A percentile compares a stretch with the other conserved stretches of the same genome.
These are phyloP conservation scores for Lipomyces japonicus DNA, from an alignment of 805 yeast genomes.

Conservation along the genomic window DNA sequence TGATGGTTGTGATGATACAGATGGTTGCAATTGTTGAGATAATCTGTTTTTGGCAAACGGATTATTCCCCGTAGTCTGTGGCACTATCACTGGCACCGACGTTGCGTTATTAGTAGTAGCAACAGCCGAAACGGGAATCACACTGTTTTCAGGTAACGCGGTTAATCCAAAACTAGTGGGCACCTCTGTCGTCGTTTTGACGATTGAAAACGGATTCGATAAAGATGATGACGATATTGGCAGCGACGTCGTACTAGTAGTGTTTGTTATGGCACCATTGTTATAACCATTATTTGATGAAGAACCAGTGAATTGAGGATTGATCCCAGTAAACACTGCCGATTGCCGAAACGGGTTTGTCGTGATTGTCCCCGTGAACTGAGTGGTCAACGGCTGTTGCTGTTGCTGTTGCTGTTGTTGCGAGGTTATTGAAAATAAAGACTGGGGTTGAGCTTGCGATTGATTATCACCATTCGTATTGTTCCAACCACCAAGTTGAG, in stretches of 20 bases:
- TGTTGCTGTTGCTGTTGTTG: constrained; percentile 12
- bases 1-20: no score
- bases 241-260: no score
- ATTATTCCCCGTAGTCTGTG: constrained; percentile 5
- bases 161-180: constrained; percentile 9
- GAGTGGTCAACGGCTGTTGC: constrained; percentile 8
- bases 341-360: constrained; percentile 26
- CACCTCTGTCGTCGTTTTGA: no score
- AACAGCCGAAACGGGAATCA: not conserved
- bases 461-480: constrained; percentile 59
- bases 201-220: constrained; percentile 10
- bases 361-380: constrained; percentile 22
- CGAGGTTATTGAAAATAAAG: constrained; percentile 3
- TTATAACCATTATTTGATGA: not conserved
- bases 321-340: constrained; percentile 17
- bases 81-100: not conserved
- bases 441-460: constrained; percentile 33
- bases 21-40: no score
- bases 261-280: no score
- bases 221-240: no score
- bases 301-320: constrained; percentile 20
- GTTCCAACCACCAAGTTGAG: constrained; percentile 38
- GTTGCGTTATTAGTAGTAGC: no score
- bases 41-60: constrained; percentile 10
- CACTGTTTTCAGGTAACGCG: constrained; percentile 16